Conservation (phyloP, 2,329 filamentous ascomycete species). For the Anthostomella pinea region DNA sequence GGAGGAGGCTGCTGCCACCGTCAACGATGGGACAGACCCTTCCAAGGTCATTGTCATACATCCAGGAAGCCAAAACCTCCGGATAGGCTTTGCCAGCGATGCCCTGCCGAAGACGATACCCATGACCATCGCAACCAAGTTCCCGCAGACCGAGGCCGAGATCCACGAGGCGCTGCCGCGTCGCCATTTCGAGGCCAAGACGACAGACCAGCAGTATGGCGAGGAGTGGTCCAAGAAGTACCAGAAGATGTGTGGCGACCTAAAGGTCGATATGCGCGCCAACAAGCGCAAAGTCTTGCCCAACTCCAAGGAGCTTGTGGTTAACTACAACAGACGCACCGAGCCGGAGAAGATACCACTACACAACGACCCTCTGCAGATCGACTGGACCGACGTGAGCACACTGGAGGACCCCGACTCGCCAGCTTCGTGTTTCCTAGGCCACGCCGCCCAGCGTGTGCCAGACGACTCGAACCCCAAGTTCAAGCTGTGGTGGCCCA, state of each 20-base stretch:
- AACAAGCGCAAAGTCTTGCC: conserved; percentile 94
- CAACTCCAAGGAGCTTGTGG: conserved; percentile 94
- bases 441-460: conserved; percentile 77
- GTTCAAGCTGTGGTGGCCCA: conserved; percentile 91
- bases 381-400: conserved; percentile 90
- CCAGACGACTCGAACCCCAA: conserved; percentile 85
- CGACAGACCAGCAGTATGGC: conserved; percentile 77
- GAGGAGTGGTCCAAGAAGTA: conserved; percentile 77
- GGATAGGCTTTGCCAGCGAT: conserved; percentile 94
- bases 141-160: conserved; percentile 77
- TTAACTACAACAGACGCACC: conserved; percentile 87
- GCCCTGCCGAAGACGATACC: conserved; percentile 91
- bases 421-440: conserved; percentile 66
- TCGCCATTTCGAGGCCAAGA: conserved; percentile 60
- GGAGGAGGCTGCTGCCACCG: conserved; percentile 53
- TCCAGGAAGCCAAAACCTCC: conserved; percentile 89
- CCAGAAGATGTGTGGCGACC: conserved; percentile 76
- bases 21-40: conserved; percentile 64
- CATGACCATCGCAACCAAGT: conserved; percentile 84
- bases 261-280: conserved; percentile 85
- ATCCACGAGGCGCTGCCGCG: conserved; percentile 76
- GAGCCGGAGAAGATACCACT: conserved; percentile 84
- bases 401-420: conserved; percentile 63
- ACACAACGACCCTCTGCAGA: conserved; percentile 89
- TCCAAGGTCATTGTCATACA: conserved; percentile 95